A percentile compares a stretch with the other conserved stretches of the same genome.
These are phyloP conservation scores for Calonectria montana DNA, from an alignment of 2,329 filamentous ascomycete species.

Conservation along the genomic window DNA sequence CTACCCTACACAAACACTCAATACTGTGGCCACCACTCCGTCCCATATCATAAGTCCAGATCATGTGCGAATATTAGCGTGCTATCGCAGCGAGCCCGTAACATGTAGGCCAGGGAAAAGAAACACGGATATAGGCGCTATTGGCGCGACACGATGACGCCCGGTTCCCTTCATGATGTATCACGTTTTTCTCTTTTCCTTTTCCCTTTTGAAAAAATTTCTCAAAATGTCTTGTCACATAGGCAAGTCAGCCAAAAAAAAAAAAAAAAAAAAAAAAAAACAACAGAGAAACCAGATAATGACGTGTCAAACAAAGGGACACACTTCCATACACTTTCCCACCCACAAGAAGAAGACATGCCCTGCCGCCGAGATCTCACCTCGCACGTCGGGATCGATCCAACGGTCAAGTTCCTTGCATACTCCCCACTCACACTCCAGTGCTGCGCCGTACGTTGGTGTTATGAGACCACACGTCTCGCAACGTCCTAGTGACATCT, in stretches of 20 bases:
- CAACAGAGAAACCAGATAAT: conserved; percentile 5
- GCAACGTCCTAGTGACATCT: conserved; percentile 4
- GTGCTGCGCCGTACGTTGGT: conserved; percentile 17
- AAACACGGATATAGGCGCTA: background rate
- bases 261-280: background rate
- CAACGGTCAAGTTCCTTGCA: conserved; percentile 29
- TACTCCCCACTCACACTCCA: conserved; percentile 14
- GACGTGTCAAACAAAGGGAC: conserved; percentile 30
- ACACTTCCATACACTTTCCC: background rate
- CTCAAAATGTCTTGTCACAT: conserved; percentile 28
- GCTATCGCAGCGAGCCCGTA: background rate
- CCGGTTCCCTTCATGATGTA: conserved; percentile 13
- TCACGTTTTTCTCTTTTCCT: background rate
- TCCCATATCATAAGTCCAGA: background rate
- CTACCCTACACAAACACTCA: background rate
- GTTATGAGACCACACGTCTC: conserved; percentile 31
- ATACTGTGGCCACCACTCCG: background rate
- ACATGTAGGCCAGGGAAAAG: background rate
- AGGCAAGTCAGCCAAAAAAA: background rate
- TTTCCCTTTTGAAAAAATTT: background rate
- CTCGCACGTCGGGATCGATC: conserved; percentile 22
- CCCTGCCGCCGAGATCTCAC: conserved; percentile 19
- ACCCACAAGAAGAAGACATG: conserved; percentile 6
- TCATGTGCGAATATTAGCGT: background rate
- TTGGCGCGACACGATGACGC: background rate